Base-by-base conservation (phyloP, 2,329 filamentous ascomycete genomes). In the Arachnomyces sp. region DNA sequence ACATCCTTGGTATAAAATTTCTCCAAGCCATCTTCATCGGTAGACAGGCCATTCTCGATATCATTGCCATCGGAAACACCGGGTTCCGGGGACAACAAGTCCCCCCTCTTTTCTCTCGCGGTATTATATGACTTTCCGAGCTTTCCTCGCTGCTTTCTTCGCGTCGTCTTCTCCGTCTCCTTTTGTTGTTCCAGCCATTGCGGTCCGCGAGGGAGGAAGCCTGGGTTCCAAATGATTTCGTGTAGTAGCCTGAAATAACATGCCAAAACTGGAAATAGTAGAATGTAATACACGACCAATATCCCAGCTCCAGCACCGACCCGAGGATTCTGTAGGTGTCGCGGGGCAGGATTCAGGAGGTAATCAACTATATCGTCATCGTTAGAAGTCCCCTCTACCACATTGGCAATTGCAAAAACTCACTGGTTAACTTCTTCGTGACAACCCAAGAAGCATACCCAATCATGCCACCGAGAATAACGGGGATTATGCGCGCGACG, bases 1-100 rank as follows among this genome's bases (percentile, higher is more conserved):
- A 85, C 76, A 50, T 94, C 81, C 57, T 82, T 85, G 47, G 74
- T 81, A 56, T 92, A 93, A 57, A 93, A 94, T 3, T 70, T 63
- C 50, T 89, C 82, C 37, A 89, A 68, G 0, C 82, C 81, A 8
- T 79, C 76, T 38, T 76, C 77, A 47, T 84, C 76, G n/a, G 74
- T 71, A 57, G 54, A 28, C 49, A 55, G 18, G 52, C 49, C 56
- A 8, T 48, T 49, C 31, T 62, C 59, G 12, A 58, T 40, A 28
- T 61, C 59, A n/a, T 38, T 32, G 2, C 52, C 49, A 43, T 57
- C 58, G 17, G 46, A 43, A 34, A 17, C 51, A 43, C 14, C 41
- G 40, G 40, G 44, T 36, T 51, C 50, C n/a, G n/a, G n/a, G n/a
- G n/a, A n/a, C n/a, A n/a, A n/a, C n/a, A n/a, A n/a, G n/a, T n/a